These are phyloP conservation scores for Microcos paniculata DNA, from an alignment of 345 rosid species.

Conservation along the genomic window DNA sequence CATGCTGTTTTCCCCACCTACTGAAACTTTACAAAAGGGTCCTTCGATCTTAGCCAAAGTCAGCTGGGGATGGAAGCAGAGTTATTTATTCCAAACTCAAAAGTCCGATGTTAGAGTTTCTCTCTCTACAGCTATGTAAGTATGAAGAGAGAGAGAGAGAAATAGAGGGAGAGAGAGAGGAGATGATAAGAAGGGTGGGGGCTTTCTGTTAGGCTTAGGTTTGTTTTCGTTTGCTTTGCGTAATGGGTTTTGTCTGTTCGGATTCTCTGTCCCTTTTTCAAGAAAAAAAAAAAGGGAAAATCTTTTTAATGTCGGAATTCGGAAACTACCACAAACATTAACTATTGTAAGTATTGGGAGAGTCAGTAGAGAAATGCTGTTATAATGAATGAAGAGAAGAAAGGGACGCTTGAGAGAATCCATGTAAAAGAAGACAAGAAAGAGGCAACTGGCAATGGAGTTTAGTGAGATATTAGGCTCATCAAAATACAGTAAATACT, in stretches of 20 bases:
- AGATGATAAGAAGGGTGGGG: background rate
- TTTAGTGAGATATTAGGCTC: background rate
- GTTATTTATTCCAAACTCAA: background rate
- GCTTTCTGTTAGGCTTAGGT: background rate
- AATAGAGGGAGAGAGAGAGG: background rate
- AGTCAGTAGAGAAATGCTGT: background rate
- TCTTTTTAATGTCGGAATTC: background rate
- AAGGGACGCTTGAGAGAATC: background rate
- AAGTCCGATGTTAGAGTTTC: background rate
- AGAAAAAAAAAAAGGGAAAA: too few species aligned
- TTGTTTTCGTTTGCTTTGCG: conserved; percentile 25
- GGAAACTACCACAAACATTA: background rate
- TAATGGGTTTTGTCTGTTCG: conserved; percentile 40
- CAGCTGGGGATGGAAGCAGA: conserved; percentile 8
- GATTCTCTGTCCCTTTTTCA: conserved; percentile 14
- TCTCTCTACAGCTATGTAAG: background rate
- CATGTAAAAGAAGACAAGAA: background rate
- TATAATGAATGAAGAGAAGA: background rate
- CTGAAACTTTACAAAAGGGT: conserved; percentile 11
- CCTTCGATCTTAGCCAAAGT: conserved; percentile 12
- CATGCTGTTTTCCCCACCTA: conserved; percentile 33
- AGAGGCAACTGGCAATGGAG: background rate
- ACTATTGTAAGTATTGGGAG: background rate
- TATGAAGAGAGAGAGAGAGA: background rate
- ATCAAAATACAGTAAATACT: too few species aligned